Evolutionary conservation across 23 red algal species (phyloP), one percentile per base, ranked within the genome.

Genomic region (Chondrus crispus): DNA sequence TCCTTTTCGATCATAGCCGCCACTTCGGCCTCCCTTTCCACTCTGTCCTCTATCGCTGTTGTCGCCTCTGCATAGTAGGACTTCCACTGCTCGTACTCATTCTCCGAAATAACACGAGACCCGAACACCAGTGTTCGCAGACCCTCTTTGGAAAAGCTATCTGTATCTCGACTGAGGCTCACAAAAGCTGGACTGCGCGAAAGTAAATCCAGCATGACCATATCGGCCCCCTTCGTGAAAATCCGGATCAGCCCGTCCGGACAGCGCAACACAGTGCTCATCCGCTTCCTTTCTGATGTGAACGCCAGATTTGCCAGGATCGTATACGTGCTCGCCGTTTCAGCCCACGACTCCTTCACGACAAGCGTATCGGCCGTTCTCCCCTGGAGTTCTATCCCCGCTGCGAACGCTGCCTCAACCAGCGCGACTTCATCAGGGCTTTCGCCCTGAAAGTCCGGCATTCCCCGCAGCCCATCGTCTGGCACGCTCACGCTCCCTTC

Each of bases 371-470:
- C 51, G 19, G 70, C 54, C 13, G 70, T 87, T 24, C 94, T 49
- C 29, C 55, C 81, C 24, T 52, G 41, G 30, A 98, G 75, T 14
- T 62, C 69, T 44, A 95, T 42, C 3, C 96, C 96, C 22, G 85
- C 88, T 38, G 88, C 87, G 43, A 74, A 60, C 36, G 96, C 96
- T 0, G 77, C 87, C 24, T 92, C 39, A 19, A 98, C 91, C 32
- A 98, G 66, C 18, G 96, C 91, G 43, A 98, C 96, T 52, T 98
- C 96, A 93, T 98, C 96, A 18, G 96, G 91, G 55, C 92, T 95
- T 72, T 94, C 85, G 18, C 92, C 96, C 26, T 92, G 79, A 60
- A 94, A 98, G 33, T 85, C 74, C 9, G 58, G 33, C 45, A 46
- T 68, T 26, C 51, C 89, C 20, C 37, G 63, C 22, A 66, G 62